Base-by-base conservation (phyloP, 1,284 basidiomycete genomes). In the Tetrapyrgos nigripes region DNA sequence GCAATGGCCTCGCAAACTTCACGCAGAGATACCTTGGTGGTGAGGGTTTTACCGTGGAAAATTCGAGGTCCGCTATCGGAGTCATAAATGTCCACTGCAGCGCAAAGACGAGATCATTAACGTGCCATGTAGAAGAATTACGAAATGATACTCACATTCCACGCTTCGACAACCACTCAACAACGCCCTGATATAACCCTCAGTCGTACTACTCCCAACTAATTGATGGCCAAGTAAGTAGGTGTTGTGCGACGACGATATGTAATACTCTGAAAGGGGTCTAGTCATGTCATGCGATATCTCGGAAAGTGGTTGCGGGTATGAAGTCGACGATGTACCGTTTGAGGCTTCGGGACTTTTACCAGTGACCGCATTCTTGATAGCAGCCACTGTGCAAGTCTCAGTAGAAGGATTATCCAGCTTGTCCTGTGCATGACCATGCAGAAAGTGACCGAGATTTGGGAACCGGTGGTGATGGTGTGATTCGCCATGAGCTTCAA, bases 221-320 rank as follows among this genome's bases (percentile, higher is more conserved):
- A 97, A 89, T 70, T 99, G 97, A 66, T 95, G 88, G 0, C 96
- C 96, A 8, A 98, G 89, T 4, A 99, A 87, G 69, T 99, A 99
- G 0, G 97, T 99, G 68, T 99, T 99, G 71, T 99, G 97, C 35
- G 94, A 97, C 14, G 94, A 93, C 3, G 94, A 96, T 68, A 98
- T 91, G 69, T 84, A 97, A 73, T 98, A 98, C 58, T 97, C 92
- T 4, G 87, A 83, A 8, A 98, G 76, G 0, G 97, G 94, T 1
- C 83, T 81, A 0, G 88, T 89, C 94, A 98, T 86, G 60, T 92
- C 86, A 53, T 89, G 84, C 60, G 73, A 75, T 10, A 83, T 69
- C 48, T 74, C 73, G 84, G 70, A 97, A 92, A 3, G 78, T 81
- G 50, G 88, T 86, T n/a, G 84, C 65, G 4, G 83, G 79, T 73